A percentile compares a stretch with the other conserved stretches of the same genome.
Evolutionary conservation across 1,139 yeast species (phyloP).

Genomic region (Kurtzmaniella quercitrusa): DNA sequence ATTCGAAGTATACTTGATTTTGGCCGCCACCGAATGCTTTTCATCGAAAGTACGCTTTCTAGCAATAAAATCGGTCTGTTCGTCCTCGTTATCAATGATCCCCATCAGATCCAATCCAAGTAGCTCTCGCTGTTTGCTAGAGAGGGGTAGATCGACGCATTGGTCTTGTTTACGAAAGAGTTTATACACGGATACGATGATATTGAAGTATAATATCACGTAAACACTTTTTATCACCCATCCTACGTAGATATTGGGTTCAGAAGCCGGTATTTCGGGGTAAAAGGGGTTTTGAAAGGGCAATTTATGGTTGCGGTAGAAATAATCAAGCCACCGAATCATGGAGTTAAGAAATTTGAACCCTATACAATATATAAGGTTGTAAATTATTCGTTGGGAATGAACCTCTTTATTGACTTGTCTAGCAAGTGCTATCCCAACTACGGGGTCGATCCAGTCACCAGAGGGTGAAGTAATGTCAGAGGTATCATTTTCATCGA

Average conservation of each 20-base stretch:
- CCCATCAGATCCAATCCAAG: constrained; percentile 26
- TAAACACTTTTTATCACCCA: constrained; percentile 7
- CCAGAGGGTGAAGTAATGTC: constrained; percentile 18
- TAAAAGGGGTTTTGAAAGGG: constrained; percentile 9
- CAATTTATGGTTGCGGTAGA: constrained; percentile 6
- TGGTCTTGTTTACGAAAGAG: constrained; percentile 33
- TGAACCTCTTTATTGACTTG: constrained; percentile 31
- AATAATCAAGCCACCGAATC: neutral
- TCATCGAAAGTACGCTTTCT: neutral
- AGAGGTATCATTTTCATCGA: constrained; percentile 10
- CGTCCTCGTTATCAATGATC: constrained; percentile 4
- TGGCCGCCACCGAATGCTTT: neutral
- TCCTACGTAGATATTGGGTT: neutral
- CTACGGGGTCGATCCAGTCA: constrained; percentile 39
- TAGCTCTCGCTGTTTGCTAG: constrained; percentile 29
- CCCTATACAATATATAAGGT: constrained; percentile 15
- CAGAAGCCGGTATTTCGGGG: neutral
- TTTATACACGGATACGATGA: constrained; percentile 15
- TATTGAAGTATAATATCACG: constrained; percentile 13
- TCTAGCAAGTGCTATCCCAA: constrained; percentile 31
- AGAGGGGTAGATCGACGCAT: constrained; percentile 40
- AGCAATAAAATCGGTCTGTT: neutral
- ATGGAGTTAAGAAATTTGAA: constrained; percentile 11
- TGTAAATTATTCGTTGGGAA: constrained; percentile 18
- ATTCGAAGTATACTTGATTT: neutral